These are phyloP conservation scores for Pseudocercospora macadamiae DNA, from an alignment of 2,329 filamentous ascomycete genomes.

Conservation along the genomic window DNA sequence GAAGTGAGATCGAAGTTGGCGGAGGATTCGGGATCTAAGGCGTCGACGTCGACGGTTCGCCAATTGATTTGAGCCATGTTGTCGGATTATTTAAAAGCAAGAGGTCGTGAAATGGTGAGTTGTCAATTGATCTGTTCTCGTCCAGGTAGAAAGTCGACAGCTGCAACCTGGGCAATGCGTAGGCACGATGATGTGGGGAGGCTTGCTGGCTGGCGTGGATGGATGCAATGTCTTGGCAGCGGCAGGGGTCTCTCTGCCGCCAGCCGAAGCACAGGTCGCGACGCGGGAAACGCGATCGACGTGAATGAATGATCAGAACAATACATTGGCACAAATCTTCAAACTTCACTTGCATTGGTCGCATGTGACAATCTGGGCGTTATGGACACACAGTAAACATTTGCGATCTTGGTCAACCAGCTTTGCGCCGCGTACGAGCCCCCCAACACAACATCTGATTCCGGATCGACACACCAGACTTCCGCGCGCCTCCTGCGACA, in stretches of 20 bases:
- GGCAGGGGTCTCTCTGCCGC: background rate
- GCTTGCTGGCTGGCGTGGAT: background rate
- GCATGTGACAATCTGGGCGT: background rate
- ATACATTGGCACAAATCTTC: background rate
- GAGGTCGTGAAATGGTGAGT: no score
- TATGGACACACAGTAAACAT: background rate
- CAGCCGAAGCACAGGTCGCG: no score
- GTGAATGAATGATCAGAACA: background rate
- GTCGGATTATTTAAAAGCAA: background rate
- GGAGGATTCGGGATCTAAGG: slow-evolving; percentile 84
- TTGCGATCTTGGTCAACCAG: background rate
- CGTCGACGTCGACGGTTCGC: slow-evolving; percentile 93
- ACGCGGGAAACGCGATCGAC: background rate
- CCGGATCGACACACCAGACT: background rate
- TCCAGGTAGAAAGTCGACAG: no score
- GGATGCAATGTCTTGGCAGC: slow-evolving; percentile 5
- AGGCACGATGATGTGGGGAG: slow-evolving; percentile 10
- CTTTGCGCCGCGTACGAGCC: background rate
- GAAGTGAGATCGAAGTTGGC: slow-evolving; percentile 89
- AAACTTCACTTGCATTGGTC: background rate
- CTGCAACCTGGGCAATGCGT: no score
- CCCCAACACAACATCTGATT: background rate
- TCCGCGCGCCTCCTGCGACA: slow-evolving; percentile 2
- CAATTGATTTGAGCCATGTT: slow-evolving; percentile 56
- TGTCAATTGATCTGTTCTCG: no score